Base-by-base conservation (phyloP, 1,284 basidiomycete species). In the Amylostereum areolatum region DNA sequence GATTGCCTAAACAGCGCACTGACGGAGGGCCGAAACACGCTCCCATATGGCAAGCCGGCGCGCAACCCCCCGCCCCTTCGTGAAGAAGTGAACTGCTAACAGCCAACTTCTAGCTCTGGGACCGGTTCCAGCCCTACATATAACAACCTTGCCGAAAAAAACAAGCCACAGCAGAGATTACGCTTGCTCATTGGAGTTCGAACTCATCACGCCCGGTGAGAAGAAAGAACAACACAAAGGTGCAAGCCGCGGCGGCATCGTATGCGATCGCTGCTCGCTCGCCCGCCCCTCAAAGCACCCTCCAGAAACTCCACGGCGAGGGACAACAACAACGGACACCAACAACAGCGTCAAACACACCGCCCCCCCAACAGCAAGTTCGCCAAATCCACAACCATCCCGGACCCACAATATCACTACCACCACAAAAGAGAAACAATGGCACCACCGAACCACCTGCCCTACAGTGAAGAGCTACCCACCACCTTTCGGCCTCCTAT, bases 361-460 rank as follows among this genome's bases (percentile, higher is more conserved):
- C 56, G 11, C 39, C 48, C 25, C 56, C 57, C 11, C 55, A 55
- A n/a, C 47, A 59, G 12, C 66, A 63, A 36, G 62, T 64, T 30
- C 63, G 65, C 10, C 60, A 67, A 18, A 77, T 81, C 53, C 75
- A 75, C 27, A 74, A 78, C 47, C 85, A 84, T 56, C 86, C 85
- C 1, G 85, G 85, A 0, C 80, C 80, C 1, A 88, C 88, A 44
- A 64, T 80, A 0, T 70, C 88, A 27, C 85, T 85, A 7, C 85
- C 85, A 0, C 77, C 77, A n/a, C n/a, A n/a, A n/a, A n/a, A n/a
- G n/a, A n/a, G n/a, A n/a, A n/a, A n/a, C n/a, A n/a, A n/a, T n/a
- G n/a, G n/a, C n/a, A n/a, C n/a, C n/a, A n/a, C n/a, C n/a, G n/a
- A n/a, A n/a, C n/a, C n/a, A 0, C 67, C 70, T 11, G 60, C 63